Evolutionary conservation across 805 yeast genomes (phyloP).

Genomic region (Candida sithepensis): DNA sequence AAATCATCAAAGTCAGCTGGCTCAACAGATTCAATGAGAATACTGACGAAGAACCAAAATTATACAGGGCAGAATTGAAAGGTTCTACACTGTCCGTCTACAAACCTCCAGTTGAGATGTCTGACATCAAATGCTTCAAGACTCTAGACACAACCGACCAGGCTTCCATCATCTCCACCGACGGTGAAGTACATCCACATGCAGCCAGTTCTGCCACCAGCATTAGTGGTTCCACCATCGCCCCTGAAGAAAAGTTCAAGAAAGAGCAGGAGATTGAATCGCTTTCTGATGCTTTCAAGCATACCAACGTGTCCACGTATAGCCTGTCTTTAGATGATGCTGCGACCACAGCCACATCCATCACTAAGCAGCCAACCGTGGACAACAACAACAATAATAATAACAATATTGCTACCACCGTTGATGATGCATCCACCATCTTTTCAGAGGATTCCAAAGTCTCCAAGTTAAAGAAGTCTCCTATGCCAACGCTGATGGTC

Average conservation of each 20-base stretch:
- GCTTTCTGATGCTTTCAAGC: neutral
- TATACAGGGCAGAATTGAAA: slow-evolving; percentile 62
- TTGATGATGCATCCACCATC: neutral
- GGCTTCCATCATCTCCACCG: neutral
- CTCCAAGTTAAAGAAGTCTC: slow-evolving; percentile 2
- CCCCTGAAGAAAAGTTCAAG: neutral
- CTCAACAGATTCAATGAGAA: slow-evolving; percentile 42
- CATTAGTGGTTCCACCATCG: neutral
- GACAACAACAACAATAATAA: too few relatives aligned
- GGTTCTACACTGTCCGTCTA: slow-evolving; percentile 65
- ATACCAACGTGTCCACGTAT: neutral
- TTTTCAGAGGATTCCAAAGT: neutral
- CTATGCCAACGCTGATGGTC: neutral
- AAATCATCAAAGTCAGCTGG: slow-evolving; percentile 54
- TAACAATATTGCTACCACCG: too few relatives aligned
- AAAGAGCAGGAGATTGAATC: neutral
- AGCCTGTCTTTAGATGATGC: neutral
- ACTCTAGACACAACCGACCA: slow-evolving; percentile 1
- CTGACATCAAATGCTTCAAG: slow-evolving; percentile 33
- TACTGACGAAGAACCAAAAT: slow-evolving; percentile 35
- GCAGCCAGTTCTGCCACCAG: neutral
- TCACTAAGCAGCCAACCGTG: neutral
- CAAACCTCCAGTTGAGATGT: slow-evolving; percentile 50
- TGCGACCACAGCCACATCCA: neutral
- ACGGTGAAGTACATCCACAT: neutral